Conservation (phyloP, 108 stramenopile genomes). For the Cylindrotheca closterium region DNA sequence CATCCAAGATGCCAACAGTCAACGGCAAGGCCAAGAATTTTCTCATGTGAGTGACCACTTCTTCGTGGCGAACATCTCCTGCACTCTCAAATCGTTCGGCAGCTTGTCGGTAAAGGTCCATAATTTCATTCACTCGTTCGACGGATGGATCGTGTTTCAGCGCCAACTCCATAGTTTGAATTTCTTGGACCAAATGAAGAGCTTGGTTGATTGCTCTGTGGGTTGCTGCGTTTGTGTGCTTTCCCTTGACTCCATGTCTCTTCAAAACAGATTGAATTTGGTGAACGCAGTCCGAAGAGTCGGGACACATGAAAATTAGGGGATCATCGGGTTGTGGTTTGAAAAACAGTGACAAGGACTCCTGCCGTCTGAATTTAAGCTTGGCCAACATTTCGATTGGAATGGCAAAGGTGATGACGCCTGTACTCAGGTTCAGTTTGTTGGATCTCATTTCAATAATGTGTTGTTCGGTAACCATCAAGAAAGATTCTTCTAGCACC, state of each 20-base stretch:
- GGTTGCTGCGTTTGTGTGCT: slow-evolving; percentile 85
- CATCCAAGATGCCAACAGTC: slow-evolving; percentile 81
- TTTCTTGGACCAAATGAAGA: slow-evolving; percentile 79
- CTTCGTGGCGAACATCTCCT: slow-evolving; percentile 84
- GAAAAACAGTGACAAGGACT: slow-evolving; percentile 86
- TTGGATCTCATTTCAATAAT: slow-evolving; percentile 82
- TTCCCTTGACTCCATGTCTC: slow-evolving; percentile 86
- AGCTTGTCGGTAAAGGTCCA: slow-evolving; percentile 90
- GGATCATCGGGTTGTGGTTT: slow-evolving; percentile 86
- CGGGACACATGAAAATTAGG: slow-evolving; percentile 88
- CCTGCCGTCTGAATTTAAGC: slow-evolving; percentile 83
- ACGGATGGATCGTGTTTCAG: slow-evolving; percentile 72
- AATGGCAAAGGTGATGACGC: slow-evolving; percentile 74
- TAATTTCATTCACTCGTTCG: slow-evolving; percentile 84
- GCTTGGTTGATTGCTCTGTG: slow-evolving; percentile 78
- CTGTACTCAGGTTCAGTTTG: slow-evolving; percentile 74
- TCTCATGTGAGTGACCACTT: slow-evolving; percentile 85
- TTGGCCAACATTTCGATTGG: slow-evolving; percentile 79
- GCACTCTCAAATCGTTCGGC: slow-evolving; percentile 87
- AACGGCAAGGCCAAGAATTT: slow-evolving; percentile 81
- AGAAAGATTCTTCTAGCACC: slow-evolving; percentile 84
- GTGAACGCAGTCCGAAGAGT: slow-evolving; percentile 78
- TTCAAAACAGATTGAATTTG: slow-evolving; percentile 88
- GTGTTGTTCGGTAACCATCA: slow-evolving; percentile 84
- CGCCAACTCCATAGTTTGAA: slow-evolving; percentile 83